These are phyloP conservation scores for Scedosporium apiospermum DNA, from an alignment of 2,329 filamentous ascomycete genomes.

Conservation along the genomic window DNA sequence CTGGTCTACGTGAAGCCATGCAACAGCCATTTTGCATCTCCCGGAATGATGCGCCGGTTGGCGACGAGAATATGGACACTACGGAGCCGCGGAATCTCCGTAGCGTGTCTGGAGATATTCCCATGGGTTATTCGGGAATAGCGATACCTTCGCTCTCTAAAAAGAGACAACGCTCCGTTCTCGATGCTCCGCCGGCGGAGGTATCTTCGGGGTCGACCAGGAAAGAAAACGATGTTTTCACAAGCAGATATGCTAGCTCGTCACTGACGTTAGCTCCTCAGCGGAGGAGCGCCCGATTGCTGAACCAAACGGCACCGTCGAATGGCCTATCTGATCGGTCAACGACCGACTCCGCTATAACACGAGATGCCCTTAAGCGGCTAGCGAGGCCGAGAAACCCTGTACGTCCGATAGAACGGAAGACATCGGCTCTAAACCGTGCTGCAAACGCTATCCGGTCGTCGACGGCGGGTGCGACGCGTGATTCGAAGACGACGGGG, in stretches of 20 bases:
- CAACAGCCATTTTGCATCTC: conserved; percentile 4
- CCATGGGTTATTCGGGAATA: conserved; percentile 4
- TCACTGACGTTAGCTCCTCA: conserved; percentile 6
- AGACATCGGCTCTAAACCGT: conserved; percentile 2
- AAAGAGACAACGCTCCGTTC: conserved; percentile 6
- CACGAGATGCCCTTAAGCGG: conserved; percentile 4
- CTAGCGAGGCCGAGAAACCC: conserved; percentile 3
- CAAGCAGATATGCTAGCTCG: conserved; percentile 6
- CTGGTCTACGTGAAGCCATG: conserved; percentile 2
- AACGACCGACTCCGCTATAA: not conserved
- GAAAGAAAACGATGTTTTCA: conserved; percentile 9
- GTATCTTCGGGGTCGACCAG: not conserved
- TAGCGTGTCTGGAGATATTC: conserved; percentile 2
- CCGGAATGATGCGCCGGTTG: conserved; percentile 2
- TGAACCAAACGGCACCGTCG: conserved; percentile 7
- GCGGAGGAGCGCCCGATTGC: conserved; percentile 11
- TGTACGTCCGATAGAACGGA: conserved; percentile 3
- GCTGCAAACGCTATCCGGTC: conserved; percentile 1
- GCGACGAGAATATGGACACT: conserved; percentile 6
- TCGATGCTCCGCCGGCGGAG: conserved; percentile 2
- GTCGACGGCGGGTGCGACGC: not conserved
- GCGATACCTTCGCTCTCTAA: not conserved
- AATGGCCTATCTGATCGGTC: conserved; percentile 4
- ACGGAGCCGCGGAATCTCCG: not conserved
- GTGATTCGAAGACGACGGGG: conserved; percentile 1